Percentiles rank a stretch among this genome's conserved stretches.
Conservation (phyloP, 139 green algal genomes). For the Asterochloris sp. region DNA sequence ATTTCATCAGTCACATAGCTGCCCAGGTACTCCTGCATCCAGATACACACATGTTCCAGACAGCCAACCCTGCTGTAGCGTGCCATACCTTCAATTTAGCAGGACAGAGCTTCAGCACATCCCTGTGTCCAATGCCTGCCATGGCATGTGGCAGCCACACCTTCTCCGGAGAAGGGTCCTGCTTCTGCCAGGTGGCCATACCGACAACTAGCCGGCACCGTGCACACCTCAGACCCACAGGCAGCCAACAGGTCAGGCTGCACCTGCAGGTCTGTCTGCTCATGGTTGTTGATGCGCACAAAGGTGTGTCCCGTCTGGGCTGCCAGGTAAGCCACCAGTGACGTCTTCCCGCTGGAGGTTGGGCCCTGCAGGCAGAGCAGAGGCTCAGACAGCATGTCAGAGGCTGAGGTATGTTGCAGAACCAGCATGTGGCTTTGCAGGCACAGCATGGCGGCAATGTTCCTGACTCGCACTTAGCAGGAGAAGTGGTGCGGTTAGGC, state of each 20-base stretch:
- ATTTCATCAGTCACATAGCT: constrained; percentile 75
- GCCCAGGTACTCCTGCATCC: constrained; percentile 92
- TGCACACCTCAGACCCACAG: neutral
- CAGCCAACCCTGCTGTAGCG: neutral
- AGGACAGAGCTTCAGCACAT: too few relatives aligned
- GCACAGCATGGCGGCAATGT: neutral
- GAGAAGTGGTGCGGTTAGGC: neutral
- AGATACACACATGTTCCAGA: neutral
- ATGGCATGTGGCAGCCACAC: too few relatives aligned
- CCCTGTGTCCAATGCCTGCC: neutral
- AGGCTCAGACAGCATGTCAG: too few relatives aligned
- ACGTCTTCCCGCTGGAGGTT: constrained; percentile 96
- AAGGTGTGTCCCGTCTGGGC: constrained; percentile 85
- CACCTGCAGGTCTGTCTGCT: constrained; percentile 91
- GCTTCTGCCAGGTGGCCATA: neutral
- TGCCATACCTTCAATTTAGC: too few relatives aligned
- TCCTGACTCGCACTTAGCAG: neutral
- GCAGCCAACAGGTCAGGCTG: constrained; percentile 27
- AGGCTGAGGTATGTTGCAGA: too few relatives aligned
- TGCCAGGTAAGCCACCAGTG: constrained; percentile 92
- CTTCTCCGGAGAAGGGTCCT: neutral
- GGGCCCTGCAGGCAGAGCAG: constrained; percentile 71
- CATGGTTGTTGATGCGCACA: constrained; percentile 99
- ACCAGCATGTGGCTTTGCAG: too few relatives aligned
- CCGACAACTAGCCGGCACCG: neutral